Conservation (phyloP, 768 basidiomycete genomes). For the Mycena alexandri region DNA sequence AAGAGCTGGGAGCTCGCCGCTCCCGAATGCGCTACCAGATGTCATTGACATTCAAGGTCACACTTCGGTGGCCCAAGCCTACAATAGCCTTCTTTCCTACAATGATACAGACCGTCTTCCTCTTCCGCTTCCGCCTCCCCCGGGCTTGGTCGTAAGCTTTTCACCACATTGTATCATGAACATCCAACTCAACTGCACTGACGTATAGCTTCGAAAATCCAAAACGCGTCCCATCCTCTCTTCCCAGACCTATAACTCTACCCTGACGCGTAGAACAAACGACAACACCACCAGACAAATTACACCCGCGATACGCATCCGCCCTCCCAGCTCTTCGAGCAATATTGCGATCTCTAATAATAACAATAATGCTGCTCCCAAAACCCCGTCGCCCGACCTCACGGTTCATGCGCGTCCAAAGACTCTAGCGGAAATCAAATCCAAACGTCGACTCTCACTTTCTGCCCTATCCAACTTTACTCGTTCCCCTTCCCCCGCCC, state of each 20-base stretch:
- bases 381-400: conserved; percentile 44
- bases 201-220: conserved; percentile 25
- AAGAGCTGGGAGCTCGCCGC: conserved; percentile 19
- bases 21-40: conserved; percentile 21
- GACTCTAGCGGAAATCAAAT: conserved; percentile 51
- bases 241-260: conserved; percentile 37
- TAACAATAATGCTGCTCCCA: background rate
- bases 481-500: conserved; percentile 35
- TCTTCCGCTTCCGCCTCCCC: conserved; percentile 40
- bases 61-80: conserved; percentile 30
- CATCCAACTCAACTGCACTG: background rate
- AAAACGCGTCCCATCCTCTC: conserved; percentile 39
- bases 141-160: conserved; percentile 44
- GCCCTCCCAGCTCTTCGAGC: conserved; percentile 38
- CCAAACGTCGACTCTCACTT: conserved; percentile 53
- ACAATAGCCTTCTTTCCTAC: conserved; percentile 29
- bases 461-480: conserved; percentile 42
- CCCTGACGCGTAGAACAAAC: conserved; percentile 22
- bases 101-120: conserved; percentile 26
- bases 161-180: background rate
- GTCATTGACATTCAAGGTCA: conserved; percentile 33
- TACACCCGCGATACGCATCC: conserved; percentile 37
- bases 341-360: background rate
- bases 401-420: conserved; percentile 35
- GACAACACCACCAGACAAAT: conserved; percentile 14